Base-by-base conservation (phyloP, 2,329 filamentous ascomycete species). In the Aspergillus sp. region DNA sequence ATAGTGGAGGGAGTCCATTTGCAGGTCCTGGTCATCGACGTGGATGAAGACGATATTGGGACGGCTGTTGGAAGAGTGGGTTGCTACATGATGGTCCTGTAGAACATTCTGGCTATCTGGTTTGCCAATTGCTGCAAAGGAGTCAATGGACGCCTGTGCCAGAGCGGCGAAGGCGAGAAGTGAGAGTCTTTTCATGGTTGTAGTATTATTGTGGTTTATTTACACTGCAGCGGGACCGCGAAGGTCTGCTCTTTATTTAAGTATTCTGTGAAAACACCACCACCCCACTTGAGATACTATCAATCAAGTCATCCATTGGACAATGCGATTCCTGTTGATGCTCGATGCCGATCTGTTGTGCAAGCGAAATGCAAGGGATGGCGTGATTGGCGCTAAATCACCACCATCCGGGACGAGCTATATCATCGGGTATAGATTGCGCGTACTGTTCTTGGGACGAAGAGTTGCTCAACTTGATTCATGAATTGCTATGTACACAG, bases 31-130 rank as follows among this genome's bases (percentile, higher is more conserved):
- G 64, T 90, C 87, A 64, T 90, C 87, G 0, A 85, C 87, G 48
- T 89, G 74, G 62, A 89, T 85, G 69, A 89, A 87, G 30, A 90
- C 75, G 50, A 89, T 84, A 63, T 89, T 89, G 0, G 81, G 77
- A 13, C 61, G 66, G 1, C 32, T 36, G 32, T 12, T 6, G 32
- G 32, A 15, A 12, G 10, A 1, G 4, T 59, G 15, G 0, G n/a
- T 7, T 1, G 23, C 1, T 5, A 6, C 47, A 7, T 25, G 23
- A 9, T n/a, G 8, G 47, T 30, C 25, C n/a, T 32, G 9, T 25
- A 49, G 47, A 7, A 49, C n/a, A 10, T 7, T 49, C 25, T 30
- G 47, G 5, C 7, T 8, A 1, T 36, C 15, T 3, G 19, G 21
- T 23, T n/a, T 23, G 12, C 2, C 23, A 5, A 17, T n/a, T 30